phyloP scores from a whole-genome alignment of 495 filamentous ascomycete species.

The Tuber aestivum region DNA sequence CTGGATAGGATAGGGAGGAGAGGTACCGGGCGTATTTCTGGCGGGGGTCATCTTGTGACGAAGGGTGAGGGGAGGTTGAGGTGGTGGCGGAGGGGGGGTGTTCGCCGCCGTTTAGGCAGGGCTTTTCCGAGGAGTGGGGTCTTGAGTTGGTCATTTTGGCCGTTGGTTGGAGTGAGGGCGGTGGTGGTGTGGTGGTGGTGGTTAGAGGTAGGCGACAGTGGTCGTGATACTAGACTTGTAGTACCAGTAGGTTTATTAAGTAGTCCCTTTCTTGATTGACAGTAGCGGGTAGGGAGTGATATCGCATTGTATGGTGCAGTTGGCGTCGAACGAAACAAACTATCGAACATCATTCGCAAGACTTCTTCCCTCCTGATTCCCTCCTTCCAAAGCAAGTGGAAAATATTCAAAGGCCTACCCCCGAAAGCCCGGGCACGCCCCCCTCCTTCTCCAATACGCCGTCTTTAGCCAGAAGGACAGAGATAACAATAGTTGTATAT shows the following conservation, averaged over 20 bases:
- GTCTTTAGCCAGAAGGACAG: background rate
- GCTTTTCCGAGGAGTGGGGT: background rate
- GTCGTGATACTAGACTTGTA: background rate
- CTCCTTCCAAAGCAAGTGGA: background rate
- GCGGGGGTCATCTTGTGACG: slow-evolving; percentile 26
- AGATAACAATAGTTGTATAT: background rate
- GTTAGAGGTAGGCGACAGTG: background rate
- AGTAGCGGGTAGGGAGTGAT: background rate
- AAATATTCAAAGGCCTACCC: background rate
- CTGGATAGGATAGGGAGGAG: background rate
- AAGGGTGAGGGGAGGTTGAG: background rate
- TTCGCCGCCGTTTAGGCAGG: background rate
- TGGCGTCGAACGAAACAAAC: background rate
- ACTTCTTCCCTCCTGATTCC: background rate
- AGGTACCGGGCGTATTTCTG: slow-evolving; percentile 34
- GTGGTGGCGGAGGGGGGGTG: background rate
- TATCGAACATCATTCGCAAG: background rate
- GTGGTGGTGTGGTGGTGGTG: background rate
- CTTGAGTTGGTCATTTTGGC: slow-evolving; percentile 26
- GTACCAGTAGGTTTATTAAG: background rate
- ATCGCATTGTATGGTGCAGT: background rate
- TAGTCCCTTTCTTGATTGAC: background rate
- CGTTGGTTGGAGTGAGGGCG: background rate
- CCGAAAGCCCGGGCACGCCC: background rate
- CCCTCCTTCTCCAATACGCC: background rate